Conservation (phyloP, 2,329 filamentous ascomycete species). For the Nectriaceae sp. region DNA sequence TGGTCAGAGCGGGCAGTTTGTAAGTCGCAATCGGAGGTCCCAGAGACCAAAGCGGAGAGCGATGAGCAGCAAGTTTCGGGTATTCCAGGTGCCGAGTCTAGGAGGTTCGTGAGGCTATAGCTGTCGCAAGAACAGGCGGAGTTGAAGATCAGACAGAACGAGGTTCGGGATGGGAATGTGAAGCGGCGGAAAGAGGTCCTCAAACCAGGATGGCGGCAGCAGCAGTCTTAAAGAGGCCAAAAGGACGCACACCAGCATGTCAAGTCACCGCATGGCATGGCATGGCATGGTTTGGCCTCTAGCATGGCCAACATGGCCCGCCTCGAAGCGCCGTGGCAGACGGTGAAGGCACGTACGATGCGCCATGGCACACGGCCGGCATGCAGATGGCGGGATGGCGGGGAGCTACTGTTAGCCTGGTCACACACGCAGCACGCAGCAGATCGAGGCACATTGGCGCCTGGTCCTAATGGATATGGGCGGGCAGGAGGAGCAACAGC, state of each 20-base stretch:
- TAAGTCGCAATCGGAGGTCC: no score
- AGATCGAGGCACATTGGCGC: background rate
- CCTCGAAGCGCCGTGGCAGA: background rate
- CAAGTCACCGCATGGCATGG: background rate
- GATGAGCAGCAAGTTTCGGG: background rate
- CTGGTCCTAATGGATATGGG: background rate
- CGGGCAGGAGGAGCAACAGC: background rate
- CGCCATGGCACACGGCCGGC: background rate
- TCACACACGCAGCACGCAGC: constrained; percentile 7
- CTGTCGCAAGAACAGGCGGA: constrained; percentile 19
- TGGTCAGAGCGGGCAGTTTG: constrained; percentile 2
- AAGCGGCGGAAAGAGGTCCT: constrained; percentile 4
- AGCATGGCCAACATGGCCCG: background rate
- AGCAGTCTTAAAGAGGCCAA: constrained; percentile 24
- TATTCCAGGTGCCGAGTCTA: background rate
- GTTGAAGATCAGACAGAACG: constrained; percentile 21
- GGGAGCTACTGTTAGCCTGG: constrained; percentile 12
- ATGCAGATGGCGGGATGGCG: background rate
- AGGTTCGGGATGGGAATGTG: constrained; percentile 19
- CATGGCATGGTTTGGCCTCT: background rate
- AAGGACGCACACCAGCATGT: background rate
- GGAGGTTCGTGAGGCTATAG: constrained; percentile 5
- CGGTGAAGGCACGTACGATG: background rate
- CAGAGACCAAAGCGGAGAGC: background rate
- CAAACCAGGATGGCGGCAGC: constrained; percentile 17